Base-by-base conservation (phyloP, 306 rosid species). In the Rosa multiflora region DNA sequence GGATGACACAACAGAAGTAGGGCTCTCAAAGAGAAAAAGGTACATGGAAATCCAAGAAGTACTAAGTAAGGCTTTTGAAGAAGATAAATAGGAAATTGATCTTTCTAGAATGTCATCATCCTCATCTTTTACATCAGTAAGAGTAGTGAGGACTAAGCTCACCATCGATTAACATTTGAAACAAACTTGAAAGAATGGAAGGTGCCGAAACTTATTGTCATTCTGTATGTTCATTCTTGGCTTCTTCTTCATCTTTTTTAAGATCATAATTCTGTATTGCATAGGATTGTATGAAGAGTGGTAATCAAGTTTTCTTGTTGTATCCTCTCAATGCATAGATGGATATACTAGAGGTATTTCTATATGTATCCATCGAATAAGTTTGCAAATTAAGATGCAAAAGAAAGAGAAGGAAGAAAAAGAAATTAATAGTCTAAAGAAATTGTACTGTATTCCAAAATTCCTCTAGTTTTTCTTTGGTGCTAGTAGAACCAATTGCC, bases 31-130 rank as follows among this genome's bases (percentile, higher is more conserved):
- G 97, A 55, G 69, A 70, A 78, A 77, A 76, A 83, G 90, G 83
- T 85, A 84, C 62, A 26, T 14, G 78, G 92, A 89, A 59, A 90
- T 91, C 40, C 94, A 86, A 84, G 90, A 88, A 70, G 83, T 87
- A 78, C 77, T 84, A 17, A 81, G 63, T 18, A 84, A 85, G 78
- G 92, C 93, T 37, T 91, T 91, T 80, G 43, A 84, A 70, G 91
- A 91, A 82, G 97, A 89, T 75, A 88, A 87, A 74, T 83, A 82
- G 78, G 90, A 88, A 67, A 67, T 78, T 67, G 87, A 83, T 74
- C 78, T 77, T 76, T 88, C 90, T 70, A 78, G 62, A 17, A 80
- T 88, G 3, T 88, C 90, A 7, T 88, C 94, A 39, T 91, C 97
- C 1, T 86, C 93, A 13, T 88, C 94, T 59, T 90, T 89, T 10